phyloP scores from a whole-genome alignment of 371 early-diverging fungal genomes.

The Smittium mucronatum region DNA sequence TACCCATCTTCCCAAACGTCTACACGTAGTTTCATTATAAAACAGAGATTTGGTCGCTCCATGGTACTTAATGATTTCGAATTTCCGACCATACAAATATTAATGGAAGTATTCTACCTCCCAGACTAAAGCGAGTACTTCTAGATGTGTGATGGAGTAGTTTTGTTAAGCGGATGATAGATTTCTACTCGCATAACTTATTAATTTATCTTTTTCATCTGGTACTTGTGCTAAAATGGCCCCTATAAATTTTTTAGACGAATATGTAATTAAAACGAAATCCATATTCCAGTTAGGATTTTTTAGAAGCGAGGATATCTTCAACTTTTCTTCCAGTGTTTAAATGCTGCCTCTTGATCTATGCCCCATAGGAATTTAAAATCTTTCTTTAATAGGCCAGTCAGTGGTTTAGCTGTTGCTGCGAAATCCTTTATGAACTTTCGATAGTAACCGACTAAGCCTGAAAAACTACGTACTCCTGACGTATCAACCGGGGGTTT shows the following conservation, averaged over 20 bases:
- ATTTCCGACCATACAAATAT: conserved; percentile 9
- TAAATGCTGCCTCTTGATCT: not conserved
- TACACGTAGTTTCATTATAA: not conserved
- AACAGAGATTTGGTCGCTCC: not conserved
- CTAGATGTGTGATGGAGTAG: conserved; percentile 8
- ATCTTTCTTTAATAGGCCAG: conserved; percentile 16
- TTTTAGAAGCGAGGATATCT: not conserved
- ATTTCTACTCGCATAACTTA: not conserved
- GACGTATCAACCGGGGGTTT: conserved; percentile 15
- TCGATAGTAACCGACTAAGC: conserved; percentile 20
- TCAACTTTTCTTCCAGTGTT: not conserved
- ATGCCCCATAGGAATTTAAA: not conserved
- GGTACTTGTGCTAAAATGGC: not conserved
- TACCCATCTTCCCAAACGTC: not conserved
- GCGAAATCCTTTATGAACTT: conserved; percentile 18
- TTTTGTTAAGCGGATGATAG: not conserved
- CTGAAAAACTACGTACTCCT: conserved; percentile 18
- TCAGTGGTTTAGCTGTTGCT: conserved; percentile 15
- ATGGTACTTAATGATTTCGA: not conserved
- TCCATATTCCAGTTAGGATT: not conserved
- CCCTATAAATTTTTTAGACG: not conserved
- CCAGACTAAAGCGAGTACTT: not conserved
- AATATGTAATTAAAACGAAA: not conserved
- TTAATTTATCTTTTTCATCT: not conserved
- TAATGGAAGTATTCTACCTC: not conserved